Evolutionary conservation across 176 grass and related monocot species (phyloP).

Genomic region (Oryza officinalis): DNA sequence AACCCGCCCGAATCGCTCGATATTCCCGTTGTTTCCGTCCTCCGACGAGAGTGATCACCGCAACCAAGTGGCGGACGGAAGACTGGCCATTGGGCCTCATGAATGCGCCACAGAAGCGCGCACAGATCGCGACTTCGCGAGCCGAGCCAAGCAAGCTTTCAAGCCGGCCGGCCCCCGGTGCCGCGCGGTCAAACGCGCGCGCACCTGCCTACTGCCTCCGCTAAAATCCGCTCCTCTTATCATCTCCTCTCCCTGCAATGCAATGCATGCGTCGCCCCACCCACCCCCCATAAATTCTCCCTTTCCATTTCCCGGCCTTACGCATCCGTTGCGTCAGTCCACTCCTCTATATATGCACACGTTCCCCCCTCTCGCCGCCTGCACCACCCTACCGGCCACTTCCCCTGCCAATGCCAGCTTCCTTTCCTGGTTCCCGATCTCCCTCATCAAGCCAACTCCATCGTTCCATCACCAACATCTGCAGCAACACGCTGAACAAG

Average conservation of each 20-base stretch:
- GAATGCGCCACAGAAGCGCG: constrained; percentile 17
- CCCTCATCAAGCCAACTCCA: background rate
- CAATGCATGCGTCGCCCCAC: background rate
- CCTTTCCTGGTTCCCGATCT: background rate
- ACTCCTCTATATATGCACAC: constrained; percentile 2
- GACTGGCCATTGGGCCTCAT: background rate
- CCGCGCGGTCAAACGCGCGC: constrained; percentile 16
- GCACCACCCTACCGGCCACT: background rate
- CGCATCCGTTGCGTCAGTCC: background rate
- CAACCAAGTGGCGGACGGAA: background rate
- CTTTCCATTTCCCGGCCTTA: background rate
- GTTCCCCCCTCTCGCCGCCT: background rate
- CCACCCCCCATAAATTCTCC: constrained; percentile 28
- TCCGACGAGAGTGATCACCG: background rate
- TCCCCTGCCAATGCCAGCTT: background rate
- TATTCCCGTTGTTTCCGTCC: background rate
- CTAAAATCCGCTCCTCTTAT: background rate
- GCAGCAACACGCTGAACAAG: background rate
- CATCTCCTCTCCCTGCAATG: background rate
- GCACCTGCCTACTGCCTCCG: background rate
- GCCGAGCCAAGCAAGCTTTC: background rate
- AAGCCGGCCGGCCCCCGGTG: background rate
- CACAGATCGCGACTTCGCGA: background rate
- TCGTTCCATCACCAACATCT: background rate
- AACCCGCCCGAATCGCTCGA: background rate